Conservation (phyloP, 2,329 filamentous ascomycete genomes). For the Alternaria infectoria region DNA sequence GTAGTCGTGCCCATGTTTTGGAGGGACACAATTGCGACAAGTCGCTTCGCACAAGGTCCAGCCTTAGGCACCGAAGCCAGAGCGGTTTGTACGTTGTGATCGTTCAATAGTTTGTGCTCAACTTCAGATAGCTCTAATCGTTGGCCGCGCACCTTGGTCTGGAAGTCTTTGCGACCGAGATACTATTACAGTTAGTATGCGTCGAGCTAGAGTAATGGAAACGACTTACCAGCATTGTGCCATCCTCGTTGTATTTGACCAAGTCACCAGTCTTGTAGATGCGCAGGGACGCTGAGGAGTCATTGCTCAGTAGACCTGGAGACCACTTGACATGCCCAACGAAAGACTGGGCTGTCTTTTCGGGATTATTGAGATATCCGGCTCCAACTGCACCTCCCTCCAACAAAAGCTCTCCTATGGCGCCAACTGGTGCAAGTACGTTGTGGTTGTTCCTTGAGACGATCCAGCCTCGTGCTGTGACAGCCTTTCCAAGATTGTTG, state of each 20-base stretch:
- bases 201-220: not conserved
- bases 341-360: slow-evolving; percentile 38
- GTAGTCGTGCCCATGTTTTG: slow-evolving; percentile 16
- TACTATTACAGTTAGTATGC: slow-evolving; percentile 11
- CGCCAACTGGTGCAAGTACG: slow-evolving; percentile 46
- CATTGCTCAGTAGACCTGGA: not conserved
- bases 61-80: slow-evolving; percentile 35
- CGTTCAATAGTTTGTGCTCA: slow-evolving; percentile 51
- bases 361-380: slow-evolving; percentile 42
- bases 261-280: slow-evolving; percentile 49
- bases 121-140: slow-evolving; percentile 55
- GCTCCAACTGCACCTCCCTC: slow-evolving; percentile 45
- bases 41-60: slow-evolving; percentile 41
- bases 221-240: slow-evolving; percentile 27
- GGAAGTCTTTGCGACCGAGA: slow-evolving; percentile 41
- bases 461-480: slow-evolving; percentile 47
- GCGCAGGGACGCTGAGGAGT: slow-evolving; percentile 1
- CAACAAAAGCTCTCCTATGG: slow-evolving; percentile 51
- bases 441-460: slow-evolving; percentile 45
- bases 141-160: slow-evolving; percentile 51
- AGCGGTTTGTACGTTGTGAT: slow-evolving; percentile 35
- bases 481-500: slow-evolving; percentile 44
- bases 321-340: slow-evolving; percentile 32
- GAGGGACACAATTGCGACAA: slow-evolving; percentile 38
- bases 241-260: slow-evolving; percentile 46